phyloP scores from a whole-genome alignment of 192 early-diverging fungal species.

The Lobosporangium transversale region DNA sequence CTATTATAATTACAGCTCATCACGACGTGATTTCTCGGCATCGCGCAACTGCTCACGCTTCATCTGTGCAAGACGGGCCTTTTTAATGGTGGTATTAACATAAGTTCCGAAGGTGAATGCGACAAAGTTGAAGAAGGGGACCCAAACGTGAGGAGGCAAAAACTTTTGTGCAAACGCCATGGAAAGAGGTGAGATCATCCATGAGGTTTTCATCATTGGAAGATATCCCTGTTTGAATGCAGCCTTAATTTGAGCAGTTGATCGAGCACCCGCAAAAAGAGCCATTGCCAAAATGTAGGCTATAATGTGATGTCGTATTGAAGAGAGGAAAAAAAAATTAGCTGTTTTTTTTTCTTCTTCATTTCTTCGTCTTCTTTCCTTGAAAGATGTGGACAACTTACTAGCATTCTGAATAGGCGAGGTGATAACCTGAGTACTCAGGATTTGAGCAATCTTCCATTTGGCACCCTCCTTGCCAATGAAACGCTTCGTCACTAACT shows the following conservation, averaged over 20 bases:
- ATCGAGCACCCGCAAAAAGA: constrained; percentile 77
- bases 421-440: constrained; percentile 81
- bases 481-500: constrained; percentile 78
- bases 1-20: constrained; percentile 33
- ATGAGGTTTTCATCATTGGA: constrained; percentile 84
- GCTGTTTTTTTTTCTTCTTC: background rate
- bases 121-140: constrained; percentile 92
- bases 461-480: constrained; percentile 69
- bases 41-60: constrained; percentile 58
- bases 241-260: constrained; percentile 57
- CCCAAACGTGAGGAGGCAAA: constrained; percentile 82
- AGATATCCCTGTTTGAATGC: constrained; percentile 71
- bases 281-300: constrained; percentile 89
- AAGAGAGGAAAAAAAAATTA: background rate
- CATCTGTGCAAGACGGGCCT: constrained; percentile 56
- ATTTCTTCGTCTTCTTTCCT: no score
- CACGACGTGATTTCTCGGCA: constrained; percentile 52
- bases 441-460: constrained; percentile 76
- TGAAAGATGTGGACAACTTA: constrained; percentile 32
- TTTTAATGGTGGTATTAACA: constrained; percentile 81
- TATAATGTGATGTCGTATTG: no score
- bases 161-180: constrained; percentile 84
- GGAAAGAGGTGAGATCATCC: constrained; percentile 81
- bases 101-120: constrained; percentile 82
- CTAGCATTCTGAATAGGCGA: constrained; percentile 88